Conservation (phyloP, 2,329 filamentous ascomycete species). For the Pyricularia pennisetigena region DNA sequence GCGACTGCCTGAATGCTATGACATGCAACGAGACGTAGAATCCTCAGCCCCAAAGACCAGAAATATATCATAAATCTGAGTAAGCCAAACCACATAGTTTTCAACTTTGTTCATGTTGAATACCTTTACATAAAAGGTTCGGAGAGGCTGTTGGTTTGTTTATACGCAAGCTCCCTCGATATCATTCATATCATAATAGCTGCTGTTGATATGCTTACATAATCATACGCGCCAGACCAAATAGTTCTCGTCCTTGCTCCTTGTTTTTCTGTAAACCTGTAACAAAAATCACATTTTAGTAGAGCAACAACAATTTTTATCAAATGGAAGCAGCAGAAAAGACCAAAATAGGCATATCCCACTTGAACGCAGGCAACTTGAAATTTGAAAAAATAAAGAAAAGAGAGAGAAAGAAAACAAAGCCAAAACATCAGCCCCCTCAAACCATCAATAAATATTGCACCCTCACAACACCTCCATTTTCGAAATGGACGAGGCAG, state of each 20-base stretch:
- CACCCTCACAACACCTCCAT: neutral
- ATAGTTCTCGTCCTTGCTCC: neutral
- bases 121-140: neutral
- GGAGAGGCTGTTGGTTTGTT: neutral
- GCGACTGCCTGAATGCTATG: neutral
- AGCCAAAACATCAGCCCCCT: neutral
- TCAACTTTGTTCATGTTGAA: neutral
- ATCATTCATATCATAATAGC: neutral
- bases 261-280: too few species aligned
- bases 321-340: neutral
- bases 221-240: neutral
- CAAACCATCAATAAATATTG: neutral
- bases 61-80: neutral
- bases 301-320: neutral
- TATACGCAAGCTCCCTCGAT: neutral
- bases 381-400: neutral
- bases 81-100: neutral
- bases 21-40: neutral
- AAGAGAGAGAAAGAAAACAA: neutral
- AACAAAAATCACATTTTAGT: too few species aligned
- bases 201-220: neutral
- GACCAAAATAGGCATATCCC: neutral
- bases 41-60: neutral
- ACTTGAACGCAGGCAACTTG: neutral
- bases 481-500: slow-evolving; percentile 1